Evolutionary conservation across 2,329 filamentous ascomycete genomes (phyloP).

Genomic region (Colletotrichum ledebouriae): DNA sequence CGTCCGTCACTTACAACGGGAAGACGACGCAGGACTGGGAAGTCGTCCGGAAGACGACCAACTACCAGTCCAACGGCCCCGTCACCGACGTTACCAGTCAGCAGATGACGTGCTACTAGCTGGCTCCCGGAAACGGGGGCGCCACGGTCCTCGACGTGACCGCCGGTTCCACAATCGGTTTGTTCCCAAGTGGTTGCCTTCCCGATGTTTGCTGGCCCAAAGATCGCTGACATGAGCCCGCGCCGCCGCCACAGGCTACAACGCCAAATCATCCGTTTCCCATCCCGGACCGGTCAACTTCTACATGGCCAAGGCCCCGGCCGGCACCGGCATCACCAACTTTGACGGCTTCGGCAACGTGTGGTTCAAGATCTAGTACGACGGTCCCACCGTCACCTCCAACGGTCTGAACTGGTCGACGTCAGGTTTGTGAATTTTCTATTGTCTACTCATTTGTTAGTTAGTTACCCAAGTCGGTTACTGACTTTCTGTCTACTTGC

Average conservation of each 20-base stretch:
- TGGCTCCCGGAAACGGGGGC: slow-evolving; percentile 56
- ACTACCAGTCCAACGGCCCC: slow-evolving; percentile 63
- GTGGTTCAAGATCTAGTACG: slow-evolving; percentile 61
- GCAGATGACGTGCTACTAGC: slow-evolving; percentile 66
- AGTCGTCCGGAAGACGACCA: slow-evolving; percentile 61
- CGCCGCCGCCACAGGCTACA: slow-evolving; percentile 42
- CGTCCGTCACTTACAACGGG: slow-evolving; percentile 53
- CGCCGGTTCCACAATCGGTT: slow-evolving; percentile 45
- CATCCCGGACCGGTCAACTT: slow-evolving; percentile 59
- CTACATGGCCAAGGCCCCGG: slow-evolving; percentile 55
- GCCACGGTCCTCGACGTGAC: slow-evolving; percentile 55
- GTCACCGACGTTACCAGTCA: slow-evolving; percentile 62
- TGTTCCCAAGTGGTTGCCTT: no score
- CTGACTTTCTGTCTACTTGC: no score
- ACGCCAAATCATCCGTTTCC: slow-evolving; percentile 56
- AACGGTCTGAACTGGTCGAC: slow-evolving; percentile 46
- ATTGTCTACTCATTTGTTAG: neutral
- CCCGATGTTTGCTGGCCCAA: no score
- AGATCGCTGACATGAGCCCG: no score
- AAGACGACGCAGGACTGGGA: slow-evolving; percentile 58
- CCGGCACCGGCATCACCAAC: slow-evolving; percentile 49
- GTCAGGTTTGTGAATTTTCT: slow-evolving; percentile 46
- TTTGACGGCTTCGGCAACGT: slow-evolving; percentile 55
- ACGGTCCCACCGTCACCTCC: slow-evolving; percentile 54
- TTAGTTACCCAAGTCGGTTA: no score